phyloP scores from a whole-genome alignment of 192 early-diverging fungal genomes.

The Endogone sp. region DNA sequence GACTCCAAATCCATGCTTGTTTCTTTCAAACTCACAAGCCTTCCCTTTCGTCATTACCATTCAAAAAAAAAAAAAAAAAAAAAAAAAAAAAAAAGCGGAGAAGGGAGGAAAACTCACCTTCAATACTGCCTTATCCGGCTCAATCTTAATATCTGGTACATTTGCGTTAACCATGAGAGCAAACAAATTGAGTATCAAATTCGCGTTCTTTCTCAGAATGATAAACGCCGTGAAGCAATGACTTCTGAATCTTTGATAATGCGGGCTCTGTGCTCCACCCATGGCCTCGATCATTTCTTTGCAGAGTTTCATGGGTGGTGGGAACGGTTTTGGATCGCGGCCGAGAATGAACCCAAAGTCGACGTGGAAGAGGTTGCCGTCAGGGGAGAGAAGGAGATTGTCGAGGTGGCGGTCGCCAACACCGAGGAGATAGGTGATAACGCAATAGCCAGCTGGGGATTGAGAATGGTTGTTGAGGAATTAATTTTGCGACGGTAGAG shows the following conservation, averaged over 20 bases:
- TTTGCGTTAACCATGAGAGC: constrained; percentile 97
- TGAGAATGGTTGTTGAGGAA: background rate
- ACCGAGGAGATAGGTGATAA: constrained; percentile 96
- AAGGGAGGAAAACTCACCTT: constrained; percentile 53
- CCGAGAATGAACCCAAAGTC: constrained; percentile 99
- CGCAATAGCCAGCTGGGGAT: constrained; percentile 82
- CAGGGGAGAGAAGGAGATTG: constrained; percentile 86
- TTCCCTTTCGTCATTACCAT: no score
- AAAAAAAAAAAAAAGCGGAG: no score
- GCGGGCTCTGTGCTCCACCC: constrained; percentile 87
- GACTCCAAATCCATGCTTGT: background rate
- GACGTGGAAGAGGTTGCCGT: constrained; percentile 91
- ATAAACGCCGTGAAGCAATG: constrained; percentile 96
- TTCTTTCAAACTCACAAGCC: background rate
- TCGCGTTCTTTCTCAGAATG: constrained; percentile 87
- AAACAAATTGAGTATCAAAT: constrained; percentile 96
- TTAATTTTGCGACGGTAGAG: constrained; percentile 1
- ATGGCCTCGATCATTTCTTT: constrained; percentile 99
- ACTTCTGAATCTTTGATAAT: constrained; percentile 88
- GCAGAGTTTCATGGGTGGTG: constrained; percentile 99
- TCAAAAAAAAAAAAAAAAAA: background rate
- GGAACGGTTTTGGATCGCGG: constrained; percentile 99
- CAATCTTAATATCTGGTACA: constrained; percentile 95
- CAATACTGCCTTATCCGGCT: constrained; percentile 94
- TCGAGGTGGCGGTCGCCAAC: constrained; percentile 99